Base-by-base conservation (phyloP, 176 grass and related monocot genomes). In the Ampelocalamus luodianensis region DNA sequence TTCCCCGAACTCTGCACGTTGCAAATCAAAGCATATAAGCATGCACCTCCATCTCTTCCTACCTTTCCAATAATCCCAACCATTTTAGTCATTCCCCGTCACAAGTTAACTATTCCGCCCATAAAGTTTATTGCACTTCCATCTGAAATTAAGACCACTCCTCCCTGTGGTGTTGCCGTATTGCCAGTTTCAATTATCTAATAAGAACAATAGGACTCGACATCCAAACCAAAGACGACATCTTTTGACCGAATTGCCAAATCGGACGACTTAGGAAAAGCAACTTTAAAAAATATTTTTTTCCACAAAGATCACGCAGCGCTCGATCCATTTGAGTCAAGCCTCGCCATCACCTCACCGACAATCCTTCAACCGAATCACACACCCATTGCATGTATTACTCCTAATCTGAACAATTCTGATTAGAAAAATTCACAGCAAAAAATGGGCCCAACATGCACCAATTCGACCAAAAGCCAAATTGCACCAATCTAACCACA, bases 1-100 rank as follows among this genome's bases (percentile, higher is more conserved):
- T 97, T 94, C 34, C 95, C 95, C 4, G 95, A 97, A 45, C 95
- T 97, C 92, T 97, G 90, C 9, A 71, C 27, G 42, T 14, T 34
- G 53, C 6, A 22, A 46, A 13, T 59, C 66, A 77, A 64, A 78
- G 56, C 16, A 50, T 77, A 64, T 23, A 65, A 48, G 12, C 71
- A 70, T n/a, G 42, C 22, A 50, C 3, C 11, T 55, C 24, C 50
- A 22, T 83, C 55, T 45, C 59, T 54, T 71, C 32, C 65, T 55
- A 64, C 36, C 36, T 78, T 61, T 51, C 29, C 15, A 53, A 34
- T 58, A 82, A 44, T 63, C 53, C 32, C 27, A 39, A 42, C 48
- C 18, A 15, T 68, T 40, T 48, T 85, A 88, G 64, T 4, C 22
- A 74, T 75, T 27, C 26, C 14, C 26, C 3, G 8, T 18, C 49